Percentiles rank a stretch among this genome's conserved stretches.
These are phyloP conservation scores for Prunella vulgaris DNA, from an alignment of 257 asterid species.

Conservation along the genomic window DNA sequence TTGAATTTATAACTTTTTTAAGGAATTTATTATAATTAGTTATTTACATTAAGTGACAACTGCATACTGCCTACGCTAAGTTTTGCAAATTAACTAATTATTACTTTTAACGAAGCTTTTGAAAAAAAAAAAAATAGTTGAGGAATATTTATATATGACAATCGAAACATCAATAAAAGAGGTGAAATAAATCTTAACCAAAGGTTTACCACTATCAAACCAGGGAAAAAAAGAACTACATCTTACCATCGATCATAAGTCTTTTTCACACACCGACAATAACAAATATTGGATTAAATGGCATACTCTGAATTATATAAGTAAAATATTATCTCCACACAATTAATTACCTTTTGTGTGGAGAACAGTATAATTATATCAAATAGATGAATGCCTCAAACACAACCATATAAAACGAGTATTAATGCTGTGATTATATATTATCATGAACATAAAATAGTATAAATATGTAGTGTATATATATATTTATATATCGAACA, in stretches of 20 bases:
- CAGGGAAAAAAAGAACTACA: not conserved
- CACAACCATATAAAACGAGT: not conserved
- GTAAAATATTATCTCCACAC: not conserved
- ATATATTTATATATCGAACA: no score
- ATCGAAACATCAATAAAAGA: not conserved
- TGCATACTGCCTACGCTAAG: no score
- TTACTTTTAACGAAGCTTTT: no score
- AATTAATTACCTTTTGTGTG: not conserved
- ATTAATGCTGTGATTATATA: not conserved
- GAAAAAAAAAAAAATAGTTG: no score
- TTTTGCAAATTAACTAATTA: no score
- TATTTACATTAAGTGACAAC: no score
- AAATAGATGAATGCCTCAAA: not conserved
- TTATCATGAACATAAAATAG: not conserved
- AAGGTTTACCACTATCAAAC: not conserved
- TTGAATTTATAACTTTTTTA: no score
- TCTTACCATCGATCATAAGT: not conserved
- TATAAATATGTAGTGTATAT: no score
- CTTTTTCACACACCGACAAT: conserved; percentile 7
- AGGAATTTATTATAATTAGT: no score
- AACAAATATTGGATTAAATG: not conserved
- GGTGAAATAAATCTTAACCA: not conserved
- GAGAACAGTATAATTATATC: not conserved
- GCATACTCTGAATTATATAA: not conserved
- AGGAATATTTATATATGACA: no score